These are phyloP conservation scores for Bathelium albidoporum DNA, from an alignment of 495 filamentous ascomycete genomes.

Conservation along the genomic window DNA sequence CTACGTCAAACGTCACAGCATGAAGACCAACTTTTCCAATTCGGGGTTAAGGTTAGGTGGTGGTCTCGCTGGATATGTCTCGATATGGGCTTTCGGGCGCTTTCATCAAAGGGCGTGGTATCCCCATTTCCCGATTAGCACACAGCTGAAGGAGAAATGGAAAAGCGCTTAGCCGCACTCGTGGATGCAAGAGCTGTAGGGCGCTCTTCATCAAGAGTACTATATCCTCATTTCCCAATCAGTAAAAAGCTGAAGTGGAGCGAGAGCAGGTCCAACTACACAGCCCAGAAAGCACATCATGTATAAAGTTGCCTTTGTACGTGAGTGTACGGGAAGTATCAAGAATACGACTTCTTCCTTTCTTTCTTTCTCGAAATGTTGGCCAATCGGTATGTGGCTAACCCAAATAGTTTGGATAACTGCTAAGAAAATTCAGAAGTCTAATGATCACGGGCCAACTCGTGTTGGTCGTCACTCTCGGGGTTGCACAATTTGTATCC, in stretches of 20 bases:
- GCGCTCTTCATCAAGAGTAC: background rate
- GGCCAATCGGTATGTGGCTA: background rate
- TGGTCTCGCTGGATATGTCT: background rate
- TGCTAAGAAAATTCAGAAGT: background rate
- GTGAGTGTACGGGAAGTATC: background rate
- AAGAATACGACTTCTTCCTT: background rate
- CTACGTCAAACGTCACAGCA: background rate
- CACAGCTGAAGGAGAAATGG: background rate
- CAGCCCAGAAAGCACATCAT: background rate
- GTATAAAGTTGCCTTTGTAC: background rate
- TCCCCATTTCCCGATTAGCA: background rate
- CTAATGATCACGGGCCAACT: background rate
- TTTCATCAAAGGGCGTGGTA: background rate
- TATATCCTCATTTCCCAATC: background rate
- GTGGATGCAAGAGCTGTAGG: background rate
- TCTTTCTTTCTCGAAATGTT: background rate
- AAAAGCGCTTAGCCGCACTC: background rate
- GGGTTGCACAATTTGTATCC: conserved; percentile 47
- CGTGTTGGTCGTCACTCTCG: background rate
- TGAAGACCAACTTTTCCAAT: background rate
- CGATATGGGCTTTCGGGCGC: background rate
- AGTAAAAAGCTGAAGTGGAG: background rate
- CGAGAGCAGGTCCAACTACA: background rate
- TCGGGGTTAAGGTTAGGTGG: background rate
- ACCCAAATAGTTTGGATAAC: background rate